Base-by-base conservation (phyloP, 345 rosid genomes). In the Linum trigynum region DNA sequence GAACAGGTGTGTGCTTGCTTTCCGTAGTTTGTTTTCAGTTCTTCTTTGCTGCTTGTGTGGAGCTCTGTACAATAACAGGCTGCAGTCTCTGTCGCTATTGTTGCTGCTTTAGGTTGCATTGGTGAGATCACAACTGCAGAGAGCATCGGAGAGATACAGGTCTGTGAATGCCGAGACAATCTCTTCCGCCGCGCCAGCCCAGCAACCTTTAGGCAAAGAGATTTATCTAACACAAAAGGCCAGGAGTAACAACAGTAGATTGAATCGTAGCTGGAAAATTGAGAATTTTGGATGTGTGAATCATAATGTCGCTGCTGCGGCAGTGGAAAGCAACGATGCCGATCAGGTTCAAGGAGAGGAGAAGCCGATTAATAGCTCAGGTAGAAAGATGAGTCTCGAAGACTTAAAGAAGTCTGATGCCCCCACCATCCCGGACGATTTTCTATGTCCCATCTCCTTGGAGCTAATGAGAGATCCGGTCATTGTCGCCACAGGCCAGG, bases 381-480 rank as follows among this genome's bases (percentile, higher is more conserved):
- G 70, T 7, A 56, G n/a, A 74, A 87, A 79, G n/a, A n/a, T n/a
- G 76, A 80, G 71, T 65, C 40, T 71, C 9, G 86, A 79, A 15
- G 91, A 83, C 68, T 65, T 76, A 7, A 84, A 83, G 81, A 88
- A 83, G 60, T 55, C 84, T 35, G 84, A 85, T 66, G 73, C 83
- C 50, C 69, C 77, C 68, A 15, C 77, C 56, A 79, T 86, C 55
- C 99, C 97, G 2, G 86, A 71, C 36, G 99, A 94, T 79, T 94
- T 82, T 71, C 81, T 86, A 15, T 94, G 99, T 73, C 95, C 99
- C 3, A 88, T 94, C 12, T 88, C 97, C 5, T 73, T 94, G 69
- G 99, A 94, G 68, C 71, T 90, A 62, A 88, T 94, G 97, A 88
- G 92, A 72, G 96, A 94, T 78, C 99, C 99, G 64, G 99, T 88